Base-by-base conservation (phyloP, 768 basidiomycete genomes). In the Glaciozyma antarctica region DNA sequence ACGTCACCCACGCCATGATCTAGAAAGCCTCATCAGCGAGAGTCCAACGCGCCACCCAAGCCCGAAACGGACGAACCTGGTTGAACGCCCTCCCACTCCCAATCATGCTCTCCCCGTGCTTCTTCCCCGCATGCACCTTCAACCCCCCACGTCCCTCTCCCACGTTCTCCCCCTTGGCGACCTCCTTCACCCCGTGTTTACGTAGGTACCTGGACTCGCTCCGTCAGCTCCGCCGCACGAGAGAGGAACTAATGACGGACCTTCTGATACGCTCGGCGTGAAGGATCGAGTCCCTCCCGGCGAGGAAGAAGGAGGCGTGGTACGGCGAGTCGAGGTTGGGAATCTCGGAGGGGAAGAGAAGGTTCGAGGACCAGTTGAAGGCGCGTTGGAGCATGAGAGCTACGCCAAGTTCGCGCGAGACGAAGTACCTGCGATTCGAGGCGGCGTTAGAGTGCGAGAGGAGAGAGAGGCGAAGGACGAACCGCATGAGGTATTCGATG, bases 331-430 rank as follows among this genome's bases (percentile, higher is more conserved):
- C 32, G 32, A 56, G n/a, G 54, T 45, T 21, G 2, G 65, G 65
- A 32, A 94, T 90, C 72, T 93, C 88, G 76, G 92, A 88, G 66
- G 84, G 88, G 84, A 88, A 97, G 16, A 97, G 79, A 15, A 88
- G 85, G 74, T 95, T 95, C 16, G 87, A 83, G 47, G 83, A 80
- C 71, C 66, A 70, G 57, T 71, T 54, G 60, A 74, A 71, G 47
- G 65, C 63, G 22, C 72, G 65, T n/a, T 70, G 63, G 12, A 95
- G 80, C 62, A 88, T 83, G 75, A 92, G 87, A 10, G 88, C 87
- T 58, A 89, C 85, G 19, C 93, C 93, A 5, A 94, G 78, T 76
- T 98, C 93, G 34, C 85, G 83, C 38, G 85, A 85, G 64, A 94
- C 86, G 72, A 93, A 93, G 75, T 90, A 97, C 53, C 85, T 67